These are phyloP conservation scores for Calycina herbarum DNA, from an alignment of 2,329 filamentous ascomycete species.

Conservation along the genomic window DNA sequence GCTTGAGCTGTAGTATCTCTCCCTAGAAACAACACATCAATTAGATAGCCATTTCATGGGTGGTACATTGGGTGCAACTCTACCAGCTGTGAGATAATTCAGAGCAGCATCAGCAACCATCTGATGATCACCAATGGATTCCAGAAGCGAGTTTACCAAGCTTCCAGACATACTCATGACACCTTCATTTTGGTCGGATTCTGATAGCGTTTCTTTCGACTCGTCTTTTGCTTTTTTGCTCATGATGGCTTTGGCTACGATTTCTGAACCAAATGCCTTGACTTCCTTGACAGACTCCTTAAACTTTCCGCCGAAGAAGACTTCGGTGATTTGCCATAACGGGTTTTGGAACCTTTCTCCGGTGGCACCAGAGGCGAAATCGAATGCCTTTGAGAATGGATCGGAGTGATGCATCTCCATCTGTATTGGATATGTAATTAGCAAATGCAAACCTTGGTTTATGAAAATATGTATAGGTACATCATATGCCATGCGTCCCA, in stretches of 20 bases:
- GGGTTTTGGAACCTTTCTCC: conserved; percentile 66
- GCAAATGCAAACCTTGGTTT: background rate
- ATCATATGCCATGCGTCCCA: conserved; percentile 69
- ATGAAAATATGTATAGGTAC: conserved; percentile 31
- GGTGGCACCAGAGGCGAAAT: conserved; percentile 60
- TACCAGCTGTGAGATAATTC: conserved; percentile 63
- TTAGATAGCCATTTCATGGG: background rate
- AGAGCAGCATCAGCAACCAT: conserved; percentile 63
- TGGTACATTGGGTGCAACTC: background rate
- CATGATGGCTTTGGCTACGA: conserved; percentile 55
- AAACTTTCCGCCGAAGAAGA: conserved; percentile 50
- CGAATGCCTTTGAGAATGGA: conserved; percentile 60
- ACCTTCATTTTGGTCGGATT: conserved; percentile 10
- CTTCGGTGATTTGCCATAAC: conserved; percentile 59
- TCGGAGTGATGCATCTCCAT: conserved; percentile 66
- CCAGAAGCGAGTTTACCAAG: conserved; percentile 60
- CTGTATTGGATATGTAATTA: conserved; percentile 32
- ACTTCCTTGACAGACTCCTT: conserved; percentile 51
- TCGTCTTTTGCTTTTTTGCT: conserved; percentile 38
- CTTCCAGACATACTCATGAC: conserved; percentile 49
- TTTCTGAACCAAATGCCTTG: conserved; percentile 55
- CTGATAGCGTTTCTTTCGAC: conserved; percentile 13
- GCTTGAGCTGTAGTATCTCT: conserved; percentile 66
- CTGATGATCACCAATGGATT: conserved; percentile 54
- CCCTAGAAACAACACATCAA: conserved; percentile 37